Percentiles rank a stretch among this genome's conserved stretches.
These are phyloP conservation scores for Fonsecaea erecta DNA, from an alignment of 2,329 filamentous ascomycete genomes.

Conservation along the genomic window DNA sequence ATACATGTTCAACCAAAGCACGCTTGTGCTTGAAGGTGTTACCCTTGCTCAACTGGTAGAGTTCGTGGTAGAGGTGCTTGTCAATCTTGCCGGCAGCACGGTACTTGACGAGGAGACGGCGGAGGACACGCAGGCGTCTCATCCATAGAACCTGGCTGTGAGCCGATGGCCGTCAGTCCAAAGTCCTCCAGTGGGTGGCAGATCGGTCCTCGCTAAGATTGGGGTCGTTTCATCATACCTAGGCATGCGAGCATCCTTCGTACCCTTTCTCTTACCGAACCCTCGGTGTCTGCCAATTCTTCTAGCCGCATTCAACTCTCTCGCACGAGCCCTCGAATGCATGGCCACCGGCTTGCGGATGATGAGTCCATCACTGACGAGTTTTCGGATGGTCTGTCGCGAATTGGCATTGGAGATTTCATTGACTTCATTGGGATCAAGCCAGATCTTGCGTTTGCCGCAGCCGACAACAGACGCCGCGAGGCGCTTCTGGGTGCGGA, in stretches of 20 bases:
- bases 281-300: constrained; percentile 96
- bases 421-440: constrained; percentile 98
- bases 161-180: constrained; percentile 28
- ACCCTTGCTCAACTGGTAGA: constrained; percentile 99
- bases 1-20: constrained; percentile 99
- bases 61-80: constrained; percentile 99
- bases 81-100: constrained; percentile 99
- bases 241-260: constrained; percentile 98
- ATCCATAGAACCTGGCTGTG: constrained; percentile 95
- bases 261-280: constrained; percentile 99
- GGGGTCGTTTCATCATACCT: constrained; percentile 64
- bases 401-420: constrained; percentile 99
- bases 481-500: constrained; percentile 99
- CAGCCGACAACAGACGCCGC: constrained; percentile 98
- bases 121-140: constrained; percentile 98
- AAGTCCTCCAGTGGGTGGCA: neutral
- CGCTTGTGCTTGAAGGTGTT: constrained; percentile 99
- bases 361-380: constrained; percentile 99
- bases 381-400: constrained; percentile 99
- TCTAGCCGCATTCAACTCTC: constrained; percentile 91
- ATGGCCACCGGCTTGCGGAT: constrained; percentile 99
- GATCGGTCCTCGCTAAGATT: constrained; percentile 13
- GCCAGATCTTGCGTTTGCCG: constrained; percentile 99
- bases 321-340: constrained; percentile 97
- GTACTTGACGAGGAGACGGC: constrained; percentile 99